phyloP scores from a whole-genome alignment of 2,329 filamentous ascomycete species.

The Fusarium humuli region DNA sequence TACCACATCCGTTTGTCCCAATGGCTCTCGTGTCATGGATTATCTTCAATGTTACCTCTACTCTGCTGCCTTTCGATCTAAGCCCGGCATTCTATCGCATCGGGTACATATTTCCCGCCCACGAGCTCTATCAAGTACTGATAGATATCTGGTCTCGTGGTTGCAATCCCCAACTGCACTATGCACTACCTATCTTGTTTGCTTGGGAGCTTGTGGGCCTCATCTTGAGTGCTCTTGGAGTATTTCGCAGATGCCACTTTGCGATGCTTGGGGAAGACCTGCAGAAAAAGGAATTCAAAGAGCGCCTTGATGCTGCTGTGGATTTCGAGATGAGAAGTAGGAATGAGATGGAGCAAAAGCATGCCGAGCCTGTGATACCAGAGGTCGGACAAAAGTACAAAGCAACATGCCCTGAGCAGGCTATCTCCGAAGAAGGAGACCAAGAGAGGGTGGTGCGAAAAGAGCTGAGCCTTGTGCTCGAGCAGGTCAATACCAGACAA shows the following conservation, averaged over 20 bases:
- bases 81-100: not conserved
- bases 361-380: not conserved
- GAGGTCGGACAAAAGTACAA: not conserved
- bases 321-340: not conserved
- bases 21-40: conserved; percentile 39
- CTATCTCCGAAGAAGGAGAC: not conserved
- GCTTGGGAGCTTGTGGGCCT: not conserved
- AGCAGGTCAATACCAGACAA: not conserved
- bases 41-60: conserved; percentile 30
- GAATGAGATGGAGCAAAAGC: not conserved
- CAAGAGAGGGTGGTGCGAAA: not conserved
- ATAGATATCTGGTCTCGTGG: not conserved
- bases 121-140: not conserved
- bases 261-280: not conserved
- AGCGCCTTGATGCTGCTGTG: not conserved
- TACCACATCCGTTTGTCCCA: conserved; percentile 33
- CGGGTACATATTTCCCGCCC: not conserved
- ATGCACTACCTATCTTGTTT: not conserved
- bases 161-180: not conserved
- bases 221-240: not conserved
- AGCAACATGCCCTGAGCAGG: not conserved
- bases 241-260: not conserved
- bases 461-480: not conserved
- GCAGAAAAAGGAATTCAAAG: not conserved
- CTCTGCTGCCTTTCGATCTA: not conserved